Evolutionary conservation across 169 alveolate genomes (phyloP), one percentile per base, ranked within the genome.

Genomic region (Ichthyophthirius multifiliis): DNA sequence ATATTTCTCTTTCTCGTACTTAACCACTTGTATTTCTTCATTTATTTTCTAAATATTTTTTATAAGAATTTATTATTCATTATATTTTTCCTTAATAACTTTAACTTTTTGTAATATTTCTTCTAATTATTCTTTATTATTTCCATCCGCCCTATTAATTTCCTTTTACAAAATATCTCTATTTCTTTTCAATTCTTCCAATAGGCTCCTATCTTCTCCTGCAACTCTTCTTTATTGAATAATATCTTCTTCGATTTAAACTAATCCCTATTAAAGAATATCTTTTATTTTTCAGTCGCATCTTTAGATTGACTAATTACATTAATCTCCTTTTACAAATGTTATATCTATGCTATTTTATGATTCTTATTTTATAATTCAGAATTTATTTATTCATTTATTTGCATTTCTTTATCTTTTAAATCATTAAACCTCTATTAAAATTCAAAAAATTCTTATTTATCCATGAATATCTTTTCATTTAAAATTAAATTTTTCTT

Each of bases 1-100:
- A 78, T 91, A 91, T 39, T 87, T 83, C 20, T 91, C 74, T 74
- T 84, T 88, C 65, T 91, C 94, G 20, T 86, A 83, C 23, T 88
- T 92, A 15, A 88, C 45, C 41, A 79, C 73, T 64, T 65, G 34
- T 18, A 91, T 89, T 35, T 78, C 67, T 15, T 85, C 82, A 34
- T 83, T 67, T 0, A 85, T 44, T 47, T 85, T 83, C 44, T 83
- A 43, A 5, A 88, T 88, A 18, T 90, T 91, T 63, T 87, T 82
- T 43, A 76, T 55, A 43, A 83, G 85, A 18, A 91, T 91, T 12
- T 73, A 35, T 30, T 79, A 64, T 76, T 90, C 91, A 76, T 90
- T 90, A 79, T 90, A 32, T 16, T 81, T 48, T 41, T 88, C 87
- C 63, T 77, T 88, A 18, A 76, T 39, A 37, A 83, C 76, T 62